Percentiles rank a stretch among this genome's conserved stretches.
Evolutionary conservation across 1,139 yeast genomes (phyloP).

Genomic region (Pneumocystis jirovecii): DNA sequence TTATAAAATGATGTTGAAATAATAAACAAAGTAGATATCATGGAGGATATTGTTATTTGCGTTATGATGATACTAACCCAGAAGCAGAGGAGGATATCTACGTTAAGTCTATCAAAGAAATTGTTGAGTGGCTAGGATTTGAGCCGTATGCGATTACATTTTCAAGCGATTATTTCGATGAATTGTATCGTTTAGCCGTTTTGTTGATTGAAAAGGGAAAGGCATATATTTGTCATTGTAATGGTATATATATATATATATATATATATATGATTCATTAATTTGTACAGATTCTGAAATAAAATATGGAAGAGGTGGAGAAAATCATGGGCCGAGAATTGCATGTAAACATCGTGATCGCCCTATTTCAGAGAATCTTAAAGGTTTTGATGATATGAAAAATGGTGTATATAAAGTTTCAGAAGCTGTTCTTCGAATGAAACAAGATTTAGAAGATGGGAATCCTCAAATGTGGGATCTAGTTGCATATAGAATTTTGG

Average conservation of each 20-base stretch:
- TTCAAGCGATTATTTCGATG: slow-evolving; percentile 88
- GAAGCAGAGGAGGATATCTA: slow-evolving; percentile 94
- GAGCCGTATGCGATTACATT: slow-evolving; percentile 86
- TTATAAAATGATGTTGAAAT: not conserved
- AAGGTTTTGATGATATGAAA: slow-evolving; percentile 77
- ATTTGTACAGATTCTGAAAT: slow-evolving; percentile 52
- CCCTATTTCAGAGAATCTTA: slow-evolving; percentile 56
- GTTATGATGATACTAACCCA: slow-evolving; percentile 97
- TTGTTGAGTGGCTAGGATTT: slow-evolving; percentile 88
- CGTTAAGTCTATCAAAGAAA: slow-evolving; percentile 66
- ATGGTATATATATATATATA: slow-evolving; percentile 22
- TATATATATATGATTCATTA: not conserved
- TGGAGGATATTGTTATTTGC: slow-evolving; percentile 73
- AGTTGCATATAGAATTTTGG: slow-evolving; percentile 90
- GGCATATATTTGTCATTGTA: slow-evolving; percentile 89
- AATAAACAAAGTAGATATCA: slow-evolving; percentile 34
- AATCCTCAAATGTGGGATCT: slow-evolving; percentile 99
- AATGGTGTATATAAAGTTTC: slow-evolving; percentile 81
- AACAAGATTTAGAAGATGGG: slow-evolving; percentile 80
- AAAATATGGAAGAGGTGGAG: slow-evolving; percentile 75
- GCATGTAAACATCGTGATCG: slow-evolving; percentile 66
- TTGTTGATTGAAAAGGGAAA: slow-evolving; percentile 48
- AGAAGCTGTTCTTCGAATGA: slow-evolving; percentile 91
- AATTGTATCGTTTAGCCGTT: slow-evolving; percentile 77
- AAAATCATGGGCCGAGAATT: slow-evolving; percentile 75